These are phyloP conservation scores for Metschnikowia picachoensis DNA, from an alignment of 805 yeast species.

Conservation along the genomic window DNA sequence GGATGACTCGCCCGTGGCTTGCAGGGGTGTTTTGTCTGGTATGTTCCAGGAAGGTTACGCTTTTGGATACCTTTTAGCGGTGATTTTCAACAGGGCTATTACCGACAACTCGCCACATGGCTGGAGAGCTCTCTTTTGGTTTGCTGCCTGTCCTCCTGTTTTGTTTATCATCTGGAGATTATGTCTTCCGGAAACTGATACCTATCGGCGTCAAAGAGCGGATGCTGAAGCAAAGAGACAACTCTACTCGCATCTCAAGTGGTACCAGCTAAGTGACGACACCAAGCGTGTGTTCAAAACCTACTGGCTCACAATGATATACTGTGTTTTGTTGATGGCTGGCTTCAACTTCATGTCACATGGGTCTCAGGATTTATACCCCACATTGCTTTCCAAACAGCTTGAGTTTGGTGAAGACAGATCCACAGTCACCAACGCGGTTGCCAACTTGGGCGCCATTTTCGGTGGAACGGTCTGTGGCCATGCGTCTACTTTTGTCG, in stretches of 20 bases:
- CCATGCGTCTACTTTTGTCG: slow-evolving; percentile 34
- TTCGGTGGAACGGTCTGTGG: slow-evolving; percentile 46
- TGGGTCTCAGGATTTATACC: slow-evolving; percentile 41
- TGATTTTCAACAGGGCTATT: slow-evolving; percentile 62
- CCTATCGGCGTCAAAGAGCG: slow-evolving; percentile 32
- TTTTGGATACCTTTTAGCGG: slow-evolving; percentile 65
- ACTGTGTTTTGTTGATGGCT: slow-evolving; percentile 48
- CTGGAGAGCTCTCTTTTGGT: slow-evolving; percentile 70
- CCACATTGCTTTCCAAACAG: slow-evolving; percentile 35
- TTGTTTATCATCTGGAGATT: slow-evolving; percentile 56
- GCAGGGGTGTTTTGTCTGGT: slow-evolving; percentile 61
- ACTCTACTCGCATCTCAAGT: slow-evolving; percentile 9
- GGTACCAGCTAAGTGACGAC: slow-evolving; percentile 13
- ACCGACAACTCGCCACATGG: slow-evolving; percentile 42
- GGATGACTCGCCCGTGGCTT: slow-evolving; percentile 57
- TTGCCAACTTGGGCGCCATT: slow-evolving; percentile 41
- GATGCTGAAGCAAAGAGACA: slow-evolving; percentile 12
- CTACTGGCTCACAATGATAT: slow-evolving; percentile 61
- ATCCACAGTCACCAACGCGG: slow-evolving; percentile 37
- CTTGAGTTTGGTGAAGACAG: slow-evolving; percentile 29
- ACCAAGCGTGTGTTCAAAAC: slow-evolving; percentile 30
- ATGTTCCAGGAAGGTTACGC: slow-evolving; percentile 80
- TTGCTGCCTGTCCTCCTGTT: slow-evolving; percentile 65
- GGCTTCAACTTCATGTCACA: slow-evolving; percentile 42
- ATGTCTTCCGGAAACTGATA: slow-evolving; percentile 56